Percentiles rank a stretch among this genome's conserved stretches.
Evolutionary conservation across 768 basidiomycete species (phyloP).

Genomic region (Lentinula edodes): DNA sequence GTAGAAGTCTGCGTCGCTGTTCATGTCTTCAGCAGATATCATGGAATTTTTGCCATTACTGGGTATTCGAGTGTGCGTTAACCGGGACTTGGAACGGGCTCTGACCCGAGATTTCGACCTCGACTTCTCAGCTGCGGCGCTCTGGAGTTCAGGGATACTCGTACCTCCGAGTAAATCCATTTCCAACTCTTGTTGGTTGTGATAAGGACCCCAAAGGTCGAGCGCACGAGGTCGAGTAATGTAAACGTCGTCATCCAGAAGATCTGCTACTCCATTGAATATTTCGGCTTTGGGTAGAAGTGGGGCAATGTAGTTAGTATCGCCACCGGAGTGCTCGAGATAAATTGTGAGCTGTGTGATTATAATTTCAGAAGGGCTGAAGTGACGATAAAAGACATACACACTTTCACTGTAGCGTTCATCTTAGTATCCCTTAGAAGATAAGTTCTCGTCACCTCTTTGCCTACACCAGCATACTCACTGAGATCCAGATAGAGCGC

Average conservation of each 20-base stretch:
- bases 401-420: constrained; percentile 72
- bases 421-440: constrained; percentile 69
- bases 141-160: constrained; percentile 2
- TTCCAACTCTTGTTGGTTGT: constrained; percentile 31
- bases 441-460: constrained; percentile 56
- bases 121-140: neutral
- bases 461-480: constrained; percentile 61
- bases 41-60: neutral
- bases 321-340: constrained; percentile 49
- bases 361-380: neutral
- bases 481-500: constrained; percentile 66
- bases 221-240: constrained; percentile 45
- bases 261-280: constrained; percentile 56
- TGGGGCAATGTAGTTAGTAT: constrained; percentile 53
- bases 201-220: constrained; percentile 38
- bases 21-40: neutral
- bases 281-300: constrained; percentile 71
- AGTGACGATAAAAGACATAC: neutral
- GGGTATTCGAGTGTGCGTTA: neutral
- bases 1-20: neutral
- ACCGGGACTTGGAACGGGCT: neutral
- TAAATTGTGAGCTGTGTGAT: constrained; percentile 50
- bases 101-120: neutral
- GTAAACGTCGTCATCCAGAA: constrained; percentile 54
- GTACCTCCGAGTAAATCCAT: constrained; percentile 27